Percentiles rank a stretch among this genome's conserved stretches.
These are phyloP conservation scores for Didymella glomerata DNA, from an alignment of 2,329 filamentous ascomycete species.

Conservation along the genomic window DNA sequence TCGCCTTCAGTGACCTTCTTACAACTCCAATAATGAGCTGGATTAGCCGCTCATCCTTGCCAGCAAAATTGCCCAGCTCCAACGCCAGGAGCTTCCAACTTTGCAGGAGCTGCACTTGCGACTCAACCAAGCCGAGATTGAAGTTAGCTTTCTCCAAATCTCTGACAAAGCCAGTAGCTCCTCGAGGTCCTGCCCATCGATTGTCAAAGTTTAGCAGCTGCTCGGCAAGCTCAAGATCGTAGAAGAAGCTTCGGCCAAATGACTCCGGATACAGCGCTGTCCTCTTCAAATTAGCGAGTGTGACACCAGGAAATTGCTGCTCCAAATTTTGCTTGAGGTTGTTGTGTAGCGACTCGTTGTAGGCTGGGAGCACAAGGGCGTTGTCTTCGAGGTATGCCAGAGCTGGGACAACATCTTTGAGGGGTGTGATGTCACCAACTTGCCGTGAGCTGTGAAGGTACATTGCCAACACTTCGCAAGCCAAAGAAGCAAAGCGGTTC, in stretches of 20 bases:
- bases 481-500: slow-evolving; percentile 73
- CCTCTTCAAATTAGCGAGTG: slow-evolving; percentile 80
- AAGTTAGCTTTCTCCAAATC: slow-evolving; percentile 89
- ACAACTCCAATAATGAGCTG: slow-evolving; percentile 78
- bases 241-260: slow-evolving; percentile 82
- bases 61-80: slow-evolving; percentile 76
- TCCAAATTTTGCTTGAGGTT: slow-evolving; percentile 88
- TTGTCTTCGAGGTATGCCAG: slow-evolving; percentile 82
- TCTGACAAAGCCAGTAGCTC: slow-evolving; percentile 74
- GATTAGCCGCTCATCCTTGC: slow-evolving; percentile 64
- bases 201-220: slow-evolving; percentile 79
- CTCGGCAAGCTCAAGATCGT: slow-evolving; percentile 78
- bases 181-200: slow-evolving; percentile 70
- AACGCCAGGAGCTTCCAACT: slow-evolving; percentile 89
- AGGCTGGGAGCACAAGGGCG: slow-evolving; percentile 79
- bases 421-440: slow-evolving; percentile 71
- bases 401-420: slow-evolving; percentile 75
- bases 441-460: slow-evolving; percentile 88
- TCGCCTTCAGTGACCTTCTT: slow-evolving; percentile 79
- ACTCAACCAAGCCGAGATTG: slow-evolving; percentile 90
- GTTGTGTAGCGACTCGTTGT: slow-evolving; percentile 85
- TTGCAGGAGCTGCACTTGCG: slow-evolving; percentile 84
- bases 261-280: slow-evolving; percentile 71
- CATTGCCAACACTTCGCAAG: slow-evolving; percentile 89
- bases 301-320: slow-evolving; percentile 75